These are phyloP conservation scores for Podaxis sp. DNA, from an alignment of 768 basidiomycete genomes.

Conservation along the genomic window DNA sequence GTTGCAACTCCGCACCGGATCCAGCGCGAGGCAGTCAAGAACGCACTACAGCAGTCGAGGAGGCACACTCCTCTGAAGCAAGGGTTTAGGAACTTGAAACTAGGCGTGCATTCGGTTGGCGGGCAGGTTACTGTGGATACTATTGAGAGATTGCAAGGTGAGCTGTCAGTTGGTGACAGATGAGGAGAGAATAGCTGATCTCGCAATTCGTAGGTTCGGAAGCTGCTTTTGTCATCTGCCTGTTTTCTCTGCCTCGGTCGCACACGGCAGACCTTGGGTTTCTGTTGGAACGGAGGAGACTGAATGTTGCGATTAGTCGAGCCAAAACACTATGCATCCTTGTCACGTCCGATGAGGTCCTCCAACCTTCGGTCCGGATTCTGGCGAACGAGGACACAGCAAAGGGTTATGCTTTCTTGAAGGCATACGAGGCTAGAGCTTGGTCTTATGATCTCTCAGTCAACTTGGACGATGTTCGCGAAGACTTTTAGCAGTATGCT, in stretches of 20 bases:
- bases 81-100: slow-evolving; percentile 15
- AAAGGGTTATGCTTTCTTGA: slow-evolving; percentile 45
- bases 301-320: slow-evolving; percentile 52
- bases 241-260: slow-evolving; percentile 41
- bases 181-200: not conserved
- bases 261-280: slow-evolving; percentile 35
- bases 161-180: not conserved
- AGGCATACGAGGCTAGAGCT: slow-evolving; percentile 44
- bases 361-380: slow-evolving; percentile 39
- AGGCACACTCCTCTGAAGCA: slow-evolving; percentile 13
- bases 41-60: slow-evolving; percentile 26
- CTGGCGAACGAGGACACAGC: slow-evolving; percentile 39
- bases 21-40: slow-evolving; percentile 46
- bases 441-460: slow-evolving; percentile 38
- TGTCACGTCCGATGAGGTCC: slow-evolving; percentile 38
- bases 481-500: not conserved
- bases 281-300: slow-evolving; percentile 40
- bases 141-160: slow-evolving; percentile 47
- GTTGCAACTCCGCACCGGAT: slow-evolving; percentile 49
- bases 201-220: slow-evolving; percentile 35
- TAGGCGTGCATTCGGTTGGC: not conserved
- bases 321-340: slow-evolving; percentile 48
- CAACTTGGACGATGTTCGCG: slow-evolving; percentile 27
- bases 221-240: slow-evolving; percentile 48
- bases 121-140: slow-evolving; percentile 42